Evolutionary conservation across 805 yeast genomes (phyloP).

Genomic region (Yarrowia sp.): DNA sequence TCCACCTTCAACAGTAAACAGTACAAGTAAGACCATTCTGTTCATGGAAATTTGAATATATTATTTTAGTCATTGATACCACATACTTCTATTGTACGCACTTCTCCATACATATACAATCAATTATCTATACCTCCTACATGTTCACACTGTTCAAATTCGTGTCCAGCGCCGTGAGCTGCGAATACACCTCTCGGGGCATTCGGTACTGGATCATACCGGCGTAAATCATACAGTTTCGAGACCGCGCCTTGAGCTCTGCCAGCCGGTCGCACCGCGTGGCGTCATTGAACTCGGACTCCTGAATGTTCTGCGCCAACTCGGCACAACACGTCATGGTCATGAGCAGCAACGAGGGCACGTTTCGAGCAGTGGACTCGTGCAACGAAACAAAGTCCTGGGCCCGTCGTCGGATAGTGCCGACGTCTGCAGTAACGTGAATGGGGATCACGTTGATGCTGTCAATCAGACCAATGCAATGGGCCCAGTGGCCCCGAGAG

Average conservation of each 20-base stretch:
- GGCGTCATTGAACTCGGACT: conserved; percentile 43
- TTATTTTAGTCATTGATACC: no score
- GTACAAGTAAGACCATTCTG: no score
- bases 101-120: no score
- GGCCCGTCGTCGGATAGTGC: conserved; percentile 60
- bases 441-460: conserved; percentile 66
- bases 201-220: conserved; percentile 91
- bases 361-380: conserved; percentile 68
- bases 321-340: conserved; percentile 74
- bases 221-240: conserved; percentile 89
- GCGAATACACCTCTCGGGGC: conserved; percentile 68
- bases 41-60: no score
- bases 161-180: conserved; percentile 60
- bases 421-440: conserved; percentile 43
- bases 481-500: conserved; percentile 56
- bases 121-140: no score
- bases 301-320: conserved; percentile 42
- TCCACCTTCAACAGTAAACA: no score
- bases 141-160: neutral
- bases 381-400: conserved; percentile 63
- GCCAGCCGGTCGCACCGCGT: conserved; percentile 53
- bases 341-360: conserved; percentile 76
- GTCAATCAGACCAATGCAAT: conserved; percentile 53
- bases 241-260: conserved; percentile 61
- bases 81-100: no score